phyloP scores from a whole-genome alignment of 805 yeast species.

The Monosporozyma solicola region DNA sequence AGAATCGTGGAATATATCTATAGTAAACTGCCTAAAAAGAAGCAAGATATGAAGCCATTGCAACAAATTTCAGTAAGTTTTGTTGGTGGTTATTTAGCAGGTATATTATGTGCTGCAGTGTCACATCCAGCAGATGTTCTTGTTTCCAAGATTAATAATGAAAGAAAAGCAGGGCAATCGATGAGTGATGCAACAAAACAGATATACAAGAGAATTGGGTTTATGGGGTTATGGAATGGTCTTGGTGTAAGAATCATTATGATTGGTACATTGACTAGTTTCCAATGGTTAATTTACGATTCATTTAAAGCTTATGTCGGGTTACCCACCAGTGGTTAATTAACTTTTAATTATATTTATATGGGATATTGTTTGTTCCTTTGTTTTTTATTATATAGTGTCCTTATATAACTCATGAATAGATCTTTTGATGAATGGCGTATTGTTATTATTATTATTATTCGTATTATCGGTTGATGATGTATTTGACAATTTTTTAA shows the following conservation, averaged over 20 bases:
- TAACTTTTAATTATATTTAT: background rate
- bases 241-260: constrained; percentile 87
- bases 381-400: background rate
- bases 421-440: constrained; percentile 28
- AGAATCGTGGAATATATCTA: constrained; percentile 79
- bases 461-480: background rate
- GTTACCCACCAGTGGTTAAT: constrained; percentile 85
- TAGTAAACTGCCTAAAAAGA: constrained; percentile 59
- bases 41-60: constrained; percentile 55
- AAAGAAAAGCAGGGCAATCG: constrained; percentile 56
- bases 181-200: constrained; percentile 55
- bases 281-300: constrained; percentile 96
- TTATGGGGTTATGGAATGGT: constrained; percentile 90
- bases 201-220: constrained; percentile 79
- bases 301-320: constrained; percentile 93
- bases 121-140: constrained; percentile 99
- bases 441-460: background rate
- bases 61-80: constrained; percentile 94
- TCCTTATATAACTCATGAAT: constrained; percentile 2
- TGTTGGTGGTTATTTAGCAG: constrained; percentile 94
- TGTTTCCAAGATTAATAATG: constrained; percentile 84
- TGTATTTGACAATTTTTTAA: background rate
- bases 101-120: constrained; percentile 90
- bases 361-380: background rate
- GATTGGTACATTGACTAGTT: constrained; percentile 96